These are phyloP conservation scores for Backusella tarrabulga DNA, from an alignment of 192 early-diverging fungal species.

Conservation along the genomic window DNA sequence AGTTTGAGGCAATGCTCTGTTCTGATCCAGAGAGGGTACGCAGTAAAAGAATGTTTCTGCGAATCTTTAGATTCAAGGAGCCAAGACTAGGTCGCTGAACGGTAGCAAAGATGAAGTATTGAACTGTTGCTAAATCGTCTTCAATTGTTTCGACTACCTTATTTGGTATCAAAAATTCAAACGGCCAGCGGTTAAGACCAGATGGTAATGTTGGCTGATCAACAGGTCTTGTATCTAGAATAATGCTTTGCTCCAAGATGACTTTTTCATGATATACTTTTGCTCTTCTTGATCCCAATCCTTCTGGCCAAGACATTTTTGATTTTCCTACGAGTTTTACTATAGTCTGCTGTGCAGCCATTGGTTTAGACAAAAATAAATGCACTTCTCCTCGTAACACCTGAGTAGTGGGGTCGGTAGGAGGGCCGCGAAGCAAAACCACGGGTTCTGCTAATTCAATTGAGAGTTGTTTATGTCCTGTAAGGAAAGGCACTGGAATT, in stretches of 20 bases:
- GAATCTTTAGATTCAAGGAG: slow-evolving; percentile 8
- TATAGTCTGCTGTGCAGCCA: neutral
- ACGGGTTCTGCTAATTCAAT: slow-evolving; percentile 34
- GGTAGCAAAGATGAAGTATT: slow-evolving; percentile 15
- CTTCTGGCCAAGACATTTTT: slow-evolving; percentile 36
- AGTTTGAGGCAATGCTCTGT: slow-evolving; percentile 3
- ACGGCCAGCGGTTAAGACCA: slow-evolving; percentile 28
- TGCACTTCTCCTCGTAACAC: slow-evolving; percentile 34
- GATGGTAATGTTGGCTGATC: neutral
- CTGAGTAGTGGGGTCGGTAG: slow-evolving; percentile 19
- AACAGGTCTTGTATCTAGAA: slow-evolving; percentile 2
- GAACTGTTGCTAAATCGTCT: slow-evolving; percentile 29
- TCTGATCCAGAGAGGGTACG: slow-evolving; percentile 26
- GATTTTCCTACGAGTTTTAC: slow-evolving; percentile 30
- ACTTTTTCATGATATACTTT: slow-evolving; percentile 29
- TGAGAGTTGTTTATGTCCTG: slow-evolving; percentile 24
- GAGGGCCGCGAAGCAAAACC: slow-evolving; percentile 16
- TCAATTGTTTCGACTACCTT: slow-evolving; percentile 33
- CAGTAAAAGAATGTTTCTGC: slow-evolving; percentile 25
- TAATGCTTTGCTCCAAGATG: slow-evolving; percentile 21
- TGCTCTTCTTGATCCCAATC: slow-evolving; percentile 10
- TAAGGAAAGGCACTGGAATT: slow-evolving; percentile 16
- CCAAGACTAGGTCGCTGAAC: slow-evolving; percentile 13
- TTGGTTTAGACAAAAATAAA: slow-evolving; percentile 21
- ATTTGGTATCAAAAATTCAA: slow-evolving; percentile 31